Base-by-base conservation (phyloP, 306 rosid genomes). In the Carpinus fangiana region DNA sequence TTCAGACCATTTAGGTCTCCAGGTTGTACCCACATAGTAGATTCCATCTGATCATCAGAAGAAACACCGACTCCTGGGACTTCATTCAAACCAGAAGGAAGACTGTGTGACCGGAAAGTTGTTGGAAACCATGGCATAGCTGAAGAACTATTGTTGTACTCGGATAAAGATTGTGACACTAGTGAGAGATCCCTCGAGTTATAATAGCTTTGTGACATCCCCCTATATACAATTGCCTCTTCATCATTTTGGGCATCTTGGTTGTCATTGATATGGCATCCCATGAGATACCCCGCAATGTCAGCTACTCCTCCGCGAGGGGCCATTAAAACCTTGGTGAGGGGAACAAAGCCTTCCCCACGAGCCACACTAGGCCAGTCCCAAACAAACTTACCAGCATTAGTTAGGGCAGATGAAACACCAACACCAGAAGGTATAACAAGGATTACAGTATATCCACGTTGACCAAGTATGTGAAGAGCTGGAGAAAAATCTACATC, bases 381-480 rank as follows among this genome's bases (percentile, higher is more conserved):
- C 99, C 99, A 95, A 21, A 95, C 98, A 79, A 93, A 95, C 86
- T 95, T 95, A 28, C 99, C 99, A 8, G 98, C 99, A 85, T 83
- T 93, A 88, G 90, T 81, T n/a, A 95, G 87, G 73, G 99, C 99
- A 84, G 96, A 91, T 60, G 99, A 91, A 84, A 95, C 97, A 43
- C 98, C 98, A 52, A 90, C 92, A 34, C 94, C 88, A 68, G 91
- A 83, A 73, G 99, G 99, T 83, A 93, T 91, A 72, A 93, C 98
- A 41, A 95, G 98, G 84, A 95, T 89, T 69, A 95, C 81, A 23
- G 91, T 91, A 83, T 95, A 95, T 28, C 99, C 98, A 46, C 99
- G 92, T 75, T 95, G 99, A 65, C 99, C 98, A 18, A 95, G 97
- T 78, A 95, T 91, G 86, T 95, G 99, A 76, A 95, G 98, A 8